phyloP scores from a whole-genome alignment of 31 red algal species.

The Porphyra umbilicalis region DNA sequence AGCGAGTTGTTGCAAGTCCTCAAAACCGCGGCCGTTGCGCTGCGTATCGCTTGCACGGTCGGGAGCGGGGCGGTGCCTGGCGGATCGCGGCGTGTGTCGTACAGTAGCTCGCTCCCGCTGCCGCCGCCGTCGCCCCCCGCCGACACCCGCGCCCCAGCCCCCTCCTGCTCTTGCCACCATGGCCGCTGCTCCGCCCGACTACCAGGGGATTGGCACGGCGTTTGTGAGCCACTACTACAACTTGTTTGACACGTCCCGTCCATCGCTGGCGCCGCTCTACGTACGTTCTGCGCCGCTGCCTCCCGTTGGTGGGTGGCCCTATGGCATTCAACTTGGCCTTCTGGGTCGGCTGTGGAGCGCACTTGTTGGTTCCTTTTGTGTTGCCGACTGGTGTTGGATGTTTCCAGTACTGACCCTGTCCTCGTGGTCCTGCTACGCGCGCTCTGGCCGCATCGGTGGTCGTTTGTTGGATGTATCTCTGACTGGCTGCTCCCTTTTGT shows the following conservation, averaged over 20 bases:
- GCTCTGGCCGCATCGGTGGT: too few species aligned
- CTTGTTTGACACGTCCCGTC: slow-evolving; percentile 60
- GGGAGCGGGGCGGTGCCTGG: too few species aligned
- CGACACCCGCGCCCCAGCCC: not conserved
- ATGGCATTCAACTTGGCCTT: too few species aligned
- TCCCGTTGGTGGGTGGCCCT: too few species aligned
- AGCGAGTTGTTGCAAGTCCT: too few species aligned
- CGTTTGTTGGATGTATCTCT: not conserved
- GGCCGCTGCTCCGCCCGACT: slow-evolving; percentile 20
- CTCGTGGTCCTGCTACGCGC: not conserved
- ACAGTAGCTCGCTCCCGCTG: too few species aligned
- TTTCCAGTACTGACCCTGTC: not conserved
- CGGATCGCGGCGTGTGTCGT: too few species aligned
- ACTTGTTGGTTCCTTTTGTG: too few species aligned
- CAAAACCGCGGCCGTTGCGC: too few species aligned
- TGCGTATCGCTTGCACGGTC: too few species aligned
- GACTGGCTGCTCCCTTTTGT: not conserved
- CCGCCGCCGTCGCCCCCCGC: too few species aligned
- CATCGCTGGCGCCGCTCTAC: slow-evolving; percentile 59
- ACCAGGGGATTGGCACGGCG: slow-evolving; percentile 56
- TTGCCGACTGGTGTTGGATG: not conserved
- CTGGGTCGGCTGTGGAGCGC: too few species aligned
- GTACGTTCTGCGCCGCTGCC: slow-evolving; percentile 20
- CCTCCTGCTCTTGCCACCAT: not conserved
- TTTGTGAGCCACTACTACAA: slow-evolving; percentile 83